Base-by-base conservation (phyloP, 805 yeast species). In the Spencermartinsiella europaea region DNA sequence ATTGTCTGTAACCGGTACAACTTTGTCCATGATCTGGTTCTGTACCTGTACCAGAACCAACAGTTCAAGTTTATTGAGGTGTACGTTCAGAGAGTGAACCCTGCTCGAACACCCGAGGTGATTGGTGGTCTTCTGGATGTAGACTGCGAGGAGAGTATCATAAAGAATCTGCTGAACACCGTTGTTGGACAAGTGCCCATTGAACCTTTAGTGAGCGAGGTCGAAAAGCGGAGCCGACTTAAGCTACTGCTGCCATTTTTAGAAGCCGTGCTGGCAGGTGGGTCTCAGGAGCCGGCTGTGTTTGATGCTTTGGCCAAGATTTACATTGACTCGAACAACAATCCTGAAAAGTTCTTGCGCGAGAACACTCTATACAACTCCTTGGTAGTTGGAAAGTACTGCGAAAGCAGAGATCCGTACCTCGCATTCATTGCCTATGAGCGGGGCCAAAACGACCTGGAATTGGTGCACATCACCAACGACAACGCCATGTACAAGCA, bases 371-470 rank as follows among this genome's bases (percentile, higher is more conserved):
- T 77, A 62, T 93, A 93, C 70, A 95, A 93, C 69, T 84, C 98
- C n/a, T 73, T 86, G 57, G 85, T 85, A 59, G 97, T 93, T 55
- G 99, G 99, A 75, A 88, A 81, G 65, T 93, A 93, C 74, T 93
- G 99, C 76, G 99, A 93, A 71, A 91, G 87, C 79, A 85, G 99
- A 70, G 99, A 93, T 63, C 99, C 99, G 52, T 93, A 88, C 71
- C 75, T 93, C 65, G 99, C 99, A 22, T 93, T 88, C 68, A 93
- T 93, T 70, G 95, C 96, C 44, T 93, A 93, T 69, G 95, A 95
- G 51, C 91, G 90, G 71, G 99, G 99, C 63, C 73, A 76, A 45
- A 90, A 91, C 60, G 96, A 93, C 65, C 83, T 75, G 48, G 99
- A 93, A 66, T 77, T 93, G 61, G 79, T 93, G 60, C 75, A 79